A percentile compares a stretch with the other conserved stretches of the same genome.
phyloP scores from a whole-genome alignment of 1,139 yeast species.

The Taphrina wiesneri region DNA sequence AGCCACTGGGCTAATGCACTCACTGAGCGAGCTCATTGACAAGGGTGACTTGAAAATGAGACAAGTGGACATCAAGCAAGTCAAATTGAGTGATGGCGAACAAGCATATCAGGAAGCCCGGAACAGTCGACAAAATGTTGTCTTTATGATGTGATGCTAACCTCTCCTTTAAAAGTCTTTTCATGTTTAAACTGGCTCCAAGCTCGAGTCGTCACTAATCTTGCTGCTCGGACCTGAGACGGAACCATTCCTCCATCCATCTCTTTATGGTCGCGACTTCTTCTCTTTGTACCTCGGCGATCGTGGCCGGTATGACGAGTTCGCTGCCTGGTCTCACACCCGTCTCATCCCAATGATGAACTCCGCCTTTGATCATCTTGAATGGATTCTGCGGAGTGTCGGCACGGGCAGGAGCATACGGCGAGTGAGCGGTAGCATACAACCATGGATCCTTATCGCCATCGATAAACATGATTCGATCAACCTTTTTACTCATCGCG shows the following conservation, averaged over 20 bases:
- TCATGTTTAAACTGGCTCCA: no score
- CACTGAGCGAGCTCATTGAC: background rate
- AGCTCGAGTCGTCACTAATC: background rate
- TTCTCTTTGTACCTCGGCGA: background rate
- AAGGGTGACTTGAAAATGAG: background rate
- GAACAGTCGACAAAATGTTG: background rate
- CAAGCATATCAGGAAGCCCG: background rate
- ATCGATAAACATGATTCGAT: slow-evolving; percentile 4
- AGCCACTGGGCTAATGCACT: background rate
- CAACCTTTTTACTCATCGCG: background rate
- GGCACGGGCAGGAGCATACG: background rate
- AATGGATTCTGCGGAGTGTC: background rate
- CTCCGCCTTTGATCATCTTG: background rate
- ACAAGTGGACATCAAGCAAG: background rate
- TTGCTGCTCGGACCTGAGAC: background rate
- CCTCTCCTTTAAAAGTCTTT: no score
- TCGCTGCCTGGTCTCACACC: background rate
- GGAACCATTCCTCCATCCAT: background rate
- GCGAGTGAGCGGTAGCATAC: background rate
- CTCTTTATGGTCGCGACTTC: background rate
- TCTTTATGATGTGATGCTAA: background rate
- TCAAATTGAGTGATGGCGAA: background rate
- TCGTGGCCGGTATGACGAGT: background rate
- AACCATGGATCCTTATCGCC: background rate
- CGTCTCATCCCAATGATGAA: slow-evolving; percentile 1